Base-by-base conservation (phyloP, 805 yeast species). In the Metschnikowia similis region DNA sequence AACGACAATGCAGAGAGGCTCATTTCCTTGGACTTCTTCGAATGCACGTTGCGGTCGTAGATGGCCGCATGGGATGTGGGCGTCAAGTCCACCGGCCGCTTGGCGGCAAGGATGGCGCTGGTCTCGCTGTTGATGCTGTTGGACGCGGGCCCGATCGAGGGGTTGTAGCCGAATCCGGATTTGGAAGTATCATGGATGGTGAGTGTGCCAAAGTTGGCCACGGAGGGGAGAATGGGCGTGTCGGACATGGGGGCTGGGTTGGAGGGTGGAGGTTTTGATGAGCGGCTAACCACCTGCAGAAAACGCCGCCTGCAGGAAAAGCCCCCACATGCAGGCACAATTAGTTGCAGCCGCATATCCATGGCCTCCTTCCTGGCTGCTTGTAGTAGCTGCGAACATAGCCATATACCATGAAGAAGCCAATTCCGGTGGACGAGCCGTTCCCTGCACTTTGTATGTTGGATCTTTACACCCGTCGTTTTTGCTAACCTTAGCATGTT, bases 1-100 rank as follows among this genome's bases (percentile, higher is more conserved):
- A 82, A 85, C 29, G 89, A 80, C 45, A 89, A 68, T 2, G 90
- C 74, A 11, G 88, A 76, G 14, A 85, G 63, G 53, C 83, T 83
- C 34, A 88, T 84, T 49, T 87, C 92, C 30, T 80, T 79, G 14
- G 81, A 74, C 50, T 84, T 78, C 56, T 91, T 78, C 51, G 80
- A 82, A 39, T 83, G 70, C 56, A 72, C 56, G 53, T 84, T 86
- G 56, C 82, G 79, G 60, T 89, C 96, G 58, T 85, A 88, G 28
- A 87, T 82, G 5, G 79, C 69, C 26, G 65, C 66, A 26, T 64
- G 58, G 29, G 76, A 64, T 10, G 71, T 67, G 14, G 70, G 66
- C 2, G 72, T 62, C 42, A 72, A 55, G 40, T 48, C 61, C 9
- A 68, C 55, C 6, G 67, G 60, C 38, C 63, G 60, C 49, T 69